Evolutionary conservation across 2,329 filamentous ascomycete species (phyloP).

Genomic region (Alternaria conjuncta): DNA sequence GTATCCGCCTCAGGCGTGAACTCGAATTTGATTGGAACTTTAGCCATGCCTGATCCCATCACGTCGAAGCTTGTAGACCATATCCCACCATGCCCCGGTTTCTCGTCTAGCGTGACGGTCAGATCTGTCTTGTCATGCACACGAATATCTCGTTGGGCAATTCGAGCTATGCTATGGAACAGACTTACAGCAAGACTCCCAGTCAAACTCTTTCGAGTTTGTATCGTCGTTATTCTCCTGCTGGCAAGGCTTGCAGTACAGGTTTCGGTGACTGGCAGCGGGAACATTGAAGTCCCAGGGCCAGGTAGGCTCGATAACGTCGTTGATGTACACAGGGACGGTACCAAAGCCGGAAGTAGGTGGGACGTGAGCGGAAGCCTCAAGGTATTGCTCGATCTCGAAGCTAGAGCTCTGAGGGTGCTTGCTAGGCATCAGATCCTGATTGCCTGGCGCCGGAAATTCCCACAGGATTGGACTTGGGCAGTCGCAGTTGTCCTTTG

Average conservation of each 20-base stretch:
- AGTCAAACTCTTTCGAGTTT: background rate
- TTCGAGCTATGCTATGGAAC: background rate
- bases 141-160: background rate
- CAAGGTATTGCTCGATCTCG: background rate
- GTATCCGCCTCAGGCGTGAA: background rate
- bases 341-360: background rate
- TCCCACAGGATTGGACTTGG: background rate
- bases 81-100: background rate
- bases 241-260: background rate
- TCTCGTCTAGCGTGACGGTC: background rate
- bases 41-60: background rate
- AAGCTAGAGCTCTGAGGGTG: background rate
- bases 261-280: background rate
- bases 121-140: background rate
- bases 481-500: background rate
- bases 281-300: background rate
- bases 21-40: background rate
- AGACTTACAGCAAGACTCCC: background rate
- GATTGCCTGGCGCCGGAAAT: background rate
- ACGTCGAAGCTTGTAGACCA: background rate
- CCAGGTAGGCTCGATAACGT: background rate
- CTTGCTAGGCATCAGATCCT: background rate
- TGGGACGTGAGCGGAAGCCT: background rate
- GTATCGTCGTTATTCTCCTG: background rate
- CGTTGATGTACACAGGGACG: background rate